Evolutionary conservation across 208 protist genomes (phyloP).

Genomic region (Leishmania amazonensis): DNA sequence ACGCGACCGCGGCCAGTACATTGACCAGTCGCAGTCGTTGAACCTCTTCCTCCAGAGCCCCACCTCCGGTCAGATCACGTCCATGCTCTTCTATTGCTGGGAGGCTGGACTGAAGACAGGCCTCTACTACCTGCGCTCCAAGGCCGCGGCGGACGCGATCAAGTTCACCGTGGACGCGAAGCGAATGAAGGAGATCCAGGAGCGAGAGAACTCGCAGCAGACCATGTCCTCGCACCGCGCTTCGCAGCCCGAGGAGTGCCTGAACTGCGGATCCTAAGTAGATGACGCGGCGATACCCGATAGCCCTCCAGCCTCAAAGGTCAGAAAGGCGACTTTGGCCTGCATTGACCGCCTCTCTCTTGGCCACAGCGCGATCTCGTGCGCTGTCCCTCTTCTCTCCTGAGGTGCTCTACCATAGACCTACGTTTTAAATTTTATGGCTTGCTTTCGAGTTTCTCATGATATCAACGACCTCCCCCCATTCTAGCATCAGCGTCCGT

Average conservation of each 20-base stretch:
- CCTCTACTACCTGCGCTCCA: constrained; percentile 99
- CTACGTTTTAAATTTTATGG: not conserved
- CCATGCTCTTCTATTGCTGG: constrained; percentile 99
- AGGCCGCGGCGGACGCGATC: constrained; percentile 98
- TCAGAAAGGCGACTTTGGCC: not conserved
- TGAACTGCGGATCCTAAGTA: constrained; percentile 68
- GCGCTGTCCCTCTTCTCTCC: not conserved
- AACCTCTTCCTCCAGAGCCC: constrained; percentile 98
- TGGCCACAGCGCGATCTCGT: not conserved
- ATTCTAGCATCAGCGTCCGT: not conserved
- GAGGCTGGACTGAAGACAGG: constrained; percentile 99
- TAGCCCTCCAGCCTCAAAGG: not conserved
- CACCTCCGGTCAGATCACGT: constrained; percentile 96
- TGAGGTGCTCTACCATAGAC: not conserved
- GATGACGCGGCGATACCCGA: not conserved
- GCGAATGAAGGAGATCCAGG: constrained; percentile 72
- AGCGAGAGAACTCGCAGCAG: constrained; percentile 24
- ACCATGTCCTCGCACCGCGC: constrained; percentile 5
- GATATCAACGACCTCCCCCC: not conserved
- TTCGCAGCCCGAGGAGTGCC: constrained; percentile 72
- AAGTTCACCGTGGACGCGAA: constrained; percentile 99
- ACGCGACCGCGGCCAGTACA: constrained; percentile 98
- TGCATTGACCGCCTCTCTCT: not conserved
- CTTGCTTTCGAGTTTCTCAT: not conserved
- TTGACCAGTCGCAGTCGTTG: constrained; percentile 99